Percentiles rank a stretch among this genome's conserved stretches.
Evolutionary conservation across 2,329 filamentous ascomycete genomes (phyloP).

Genomic region (Aspergillus sp.): DNA sequence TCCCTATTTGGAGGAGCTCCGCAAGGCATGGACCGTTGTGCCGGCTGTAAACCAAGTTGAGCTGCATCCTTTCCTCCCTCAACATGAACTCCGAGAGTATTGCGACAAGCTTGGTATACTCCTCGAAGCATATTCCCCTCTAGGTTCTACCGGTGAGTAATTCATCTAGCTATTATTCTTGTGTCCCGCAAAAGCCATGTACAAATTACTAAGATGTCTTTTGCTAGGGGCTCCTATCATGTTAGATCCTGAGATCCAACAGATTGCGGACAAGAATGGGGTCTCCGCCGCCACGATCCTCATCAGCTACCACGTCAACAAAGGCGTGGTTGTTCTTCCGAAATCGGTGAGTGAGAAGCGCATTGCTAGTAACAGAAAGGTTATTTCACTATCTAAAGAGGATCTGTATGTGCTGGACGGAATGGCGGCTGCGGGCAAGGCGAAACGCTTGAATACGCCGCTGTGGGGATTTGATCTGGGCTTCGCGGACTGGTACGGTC

Average conservation of each 20-base stretch:
- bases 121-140: conserved; percentile 42
- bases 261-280: conserved; percentile 3
- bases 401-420: conserved; percentile 30
- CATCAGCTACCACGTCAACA: conserved; percentile 12
- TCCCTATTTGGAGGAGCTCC: conserved; percentile 22
- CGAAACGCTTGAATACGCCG: conserved; percentile 38
- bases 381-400: neutral
- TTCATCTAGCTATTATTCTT: neutral
- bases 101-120: conserved; percentile 38
- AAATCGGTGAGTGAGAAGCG: conserved; percentile 7
- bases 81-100: conserved; percentile 39
- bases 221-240: conserved; percentile 4
- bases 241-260: conserved; percentile 3
- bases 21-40: conserved; percentile 21
- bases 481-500: conserved; percentile 30
- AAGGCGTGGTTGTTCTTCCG: conserved; percentile 4
- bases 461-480: conserved; percentile 37
- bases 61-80: conserved; percentile 43
- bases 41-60: conserved; percentile 42
- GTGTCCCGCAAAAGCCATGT: no score
- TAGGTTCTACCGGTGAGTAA: conserved; percentile 15
- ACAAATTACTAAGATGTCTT: neutral
- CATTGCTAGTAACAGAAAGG: neutral
- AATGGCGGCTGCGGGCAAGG: conserved; percentile 35
- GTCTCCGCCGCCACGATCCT: conserved; percentile 4